Evolutionary conservation across 2,329 filamentous ascomycete genomes (phyloP).

Genomic region (Aspergillus aculeatus): DNA sequence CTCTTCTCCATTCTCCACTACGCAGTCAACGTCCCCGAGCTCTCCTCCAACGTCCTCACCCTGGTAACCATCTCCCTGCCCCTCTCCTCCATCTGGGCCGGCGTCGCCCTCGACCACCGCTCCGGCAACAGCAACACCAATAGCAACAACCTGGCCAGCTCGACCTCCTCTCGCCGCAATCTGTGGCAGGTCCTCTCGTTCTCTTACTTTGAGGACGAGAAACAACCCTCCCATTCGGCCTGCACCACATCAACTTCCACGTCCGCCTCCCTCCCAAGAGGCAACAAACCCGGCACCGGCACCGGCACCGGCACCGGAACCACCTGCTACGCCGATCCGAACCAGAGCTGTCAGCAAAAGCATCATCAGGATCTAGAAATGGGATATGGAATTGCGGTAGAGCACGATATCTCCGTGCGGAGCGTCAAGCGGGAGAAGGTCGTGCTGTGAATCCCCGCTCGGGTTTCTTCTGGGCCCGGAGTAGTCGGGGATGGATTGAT

Average conservation of each 20-base stretch:
- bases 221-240: slow-evolving; percentile 2
- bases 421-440: slow-evolving; percentile 15
- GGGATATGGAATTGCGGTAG: slow-evolving; percentile 29
- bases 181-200: slow-evolving; percentile 30
- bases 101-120: slow-evolving; percentile 34
- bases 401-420: slow-evolving; percentile 30
- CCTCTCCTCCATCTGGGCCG: slow-evolving; percentile 66
- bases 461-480: too few species aligned
- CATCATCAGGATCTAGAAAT: slow-evolving; percentile 18
- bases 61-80: slow-evolving; percentile 63
- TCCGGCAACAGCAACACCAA: slow-evolving; percentile 55
- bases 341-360: slow-evolving; percentile 4
- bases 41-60: slow-evolving; percentile 57
- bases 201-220: slow-evolving; percentile 15
- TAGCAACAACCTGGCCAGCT: slow-evolving; percentile 16
- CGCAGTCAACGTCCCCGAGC: slow-evolving; percentile 50
- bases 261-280: slow-evolving; percentile 15
- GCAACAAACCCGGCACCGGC: slow-evolving; percentile 16
- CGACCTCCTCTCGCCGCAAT: slow-evolving; percentile 20
- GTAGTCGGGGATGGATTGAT: too few species aligned
- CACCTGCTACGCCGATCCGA: slow-evolving; percentile 28
- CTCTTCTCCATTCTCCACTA: slow-evolving; percentile 62
- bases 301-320: slow-evolving; percentile 22
- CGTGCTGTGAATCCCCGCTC: background rate
- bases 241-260: background rate